Evolutionary conservation across 805 yeast species (phyloP).

Genomic region (Jamesozyma piceae): DNA sequence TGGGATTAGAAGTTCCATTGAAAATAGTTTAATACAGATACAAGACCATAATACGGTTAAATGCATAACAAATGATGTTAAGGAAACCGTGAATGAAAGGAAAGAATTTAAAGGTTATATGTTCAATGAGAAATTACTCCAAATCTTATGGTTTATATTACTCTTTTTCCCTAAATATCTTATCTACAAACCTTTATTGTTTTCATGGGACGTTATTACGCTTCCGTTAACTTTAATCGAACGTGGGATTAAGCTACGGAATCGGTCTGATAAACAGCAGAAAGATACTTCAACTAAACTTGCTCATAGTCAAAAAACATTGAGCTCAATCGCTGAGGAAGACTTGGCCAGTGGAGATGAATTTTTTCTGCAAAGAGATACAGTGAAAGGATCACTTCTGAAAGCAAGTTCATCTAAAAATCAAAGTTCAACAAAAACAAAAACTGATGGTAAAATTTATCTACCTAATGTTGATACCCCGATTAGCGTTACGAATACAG

Average conservation of each 20-base stretch:
- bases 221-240: constrained; percentile 45
- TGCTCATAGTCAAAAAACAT: not conserved
- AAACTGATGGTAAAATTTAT: not conserved
- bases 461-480: constrained; percentile 1
- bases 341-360: constrained; percentile 24
- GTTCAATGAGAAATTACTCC: not conserved
- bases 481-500: constrained; percentile 1
- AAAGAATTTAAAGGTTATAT: not conserved
- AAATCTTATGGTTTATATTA: constrained; percentile 22
- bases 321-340: constrained; percentile 14
- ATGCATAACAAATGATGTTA: not conserved
- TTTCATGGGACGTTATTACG: constrained; percentile 42
- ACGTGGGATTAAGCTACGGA: constrained; percentile 16
- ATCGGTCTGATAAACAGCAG: constrained; percentile 1
- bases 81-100: not conserved
- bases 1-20: not conserved
- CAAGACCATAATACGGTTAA: not conserved
- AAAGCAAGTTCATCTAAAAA: constrained; percentile 7
- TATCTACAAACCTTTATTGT: constrained; percentile 42
- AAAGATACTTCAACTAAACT: not conserved
- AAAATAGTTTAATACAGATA: not conserved
- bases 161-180: constrained; percentile 43
- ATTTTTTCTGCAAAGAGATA: constrained; percentile 24
- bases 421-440: constrained; percentile 3
- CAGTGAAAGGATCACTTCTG: constrained; percentile 26